Percentiles rank a stretch among this genome's conserved stretches.
These are phyloP conservation scores for Chrysoporthe deuterocubensis DNA, from an alignment of 2,329 filamentous ascomycete genomes.

Conservation along the genomic window DNA sequence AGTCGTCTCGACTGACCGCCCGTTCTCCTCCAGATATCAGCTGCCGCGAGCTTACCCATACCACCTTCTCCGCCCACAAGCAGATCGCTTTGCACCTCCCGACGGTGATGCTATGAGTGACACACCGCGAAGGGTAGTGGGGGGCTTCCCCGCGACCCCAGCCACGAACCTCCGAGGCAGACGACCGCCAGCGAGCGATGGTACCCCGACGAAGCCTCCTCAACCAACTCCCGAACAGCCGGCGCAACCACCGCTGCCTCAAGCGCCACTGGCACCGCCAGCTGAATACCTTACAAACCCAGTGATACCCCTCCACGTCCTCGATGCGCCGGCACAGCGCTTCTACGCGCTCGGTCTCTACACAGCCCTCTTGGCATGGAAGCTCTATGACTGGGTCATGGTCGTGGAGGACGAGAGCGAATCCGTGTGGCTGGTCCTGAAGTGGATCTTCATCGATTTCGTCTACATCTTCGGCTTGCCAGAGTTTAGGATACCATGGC, in stretches of 20 bases:
- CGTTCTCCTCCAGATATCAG: conserved; percentile 21
- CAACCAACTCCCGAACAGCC: conserved; percentile 9
- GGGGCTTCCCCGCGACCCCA: conserved; percentile 29
- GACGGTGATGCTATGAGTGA: conserved; percentile 30
- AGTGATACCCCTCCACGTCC: conserved; percentile 76
- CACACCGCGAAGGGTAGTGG: conserved; percentile 27
- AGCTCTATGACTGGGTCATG: conserved; percentile 82
- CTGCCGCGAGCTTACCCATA: conserved; percentile 28
- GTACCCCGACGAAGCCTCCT: conserved; percentile 8
- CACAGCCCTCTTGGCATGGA: conserved; percentile 75
- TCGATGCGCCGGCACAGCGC: conserved; percentile 90
- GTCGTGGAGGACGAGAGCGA: conserved; percentile 80
- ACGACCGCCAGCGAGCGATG: conserved; percentile 24
- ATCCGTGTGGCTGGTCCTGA: conserved; percentile 89
- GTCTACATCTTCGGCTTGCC: conserved; percentile 87
- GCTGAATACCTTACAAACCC: conserved; percentile 50
- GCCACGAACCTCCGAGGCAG: conserved; percentile 28
- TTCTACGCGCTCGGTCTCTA: conserved; percentile 87
- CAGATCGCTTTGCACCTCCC: conserved; percentile 3
- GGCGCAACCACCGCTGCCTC: conserved; percentile 17
- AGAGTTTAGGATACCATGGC: conserved; percentile 89
- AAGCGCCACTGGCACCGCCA: conserved; percentile 54
- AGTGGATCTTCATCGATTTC: conserved; percentile 90
- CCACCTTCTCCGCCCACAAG: conserved; percentile 4
- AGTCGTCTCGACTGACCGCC: conserved; percentile 8